Conservation (phyloP, 495 filamentous ascomycete genomes). For the Terfezia claveryi region DNA sequence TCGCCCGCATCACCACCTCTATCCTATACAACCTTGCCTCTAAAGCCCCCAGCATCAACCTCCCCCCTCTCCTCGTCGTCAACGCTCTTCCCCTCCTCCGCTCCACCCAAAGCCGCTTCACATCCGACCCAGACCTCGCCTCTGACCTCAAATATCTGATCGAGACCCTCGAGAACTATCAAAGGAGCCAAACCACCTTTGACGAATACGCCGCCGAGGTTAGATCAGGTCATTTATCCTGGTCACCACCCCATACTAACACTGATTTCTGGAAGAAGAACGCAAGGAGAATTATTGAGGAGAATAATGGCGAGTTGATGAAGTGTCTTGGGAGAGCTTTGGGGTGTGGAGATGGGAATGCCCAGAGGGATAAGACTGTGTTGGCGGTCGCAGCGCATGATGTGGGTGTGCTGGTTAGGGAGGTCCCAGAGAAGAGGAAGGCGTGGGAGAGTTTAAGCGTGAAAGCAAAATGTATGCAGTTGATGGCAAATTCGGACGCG, state of each 20-base stretch:
- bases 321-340: constrained; percentile 76
- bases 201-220: constrained; percentile 88
- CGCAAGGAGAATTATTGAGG: constrained; percentile 74
- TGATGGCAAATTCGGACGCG: constrained; percentile 83
- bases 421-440: constrained; percentile 62
- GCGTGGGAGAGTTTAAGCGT: constrained; percentile 78
- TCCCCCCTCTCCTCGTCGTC: constrained; percentile 39
- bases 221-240: constrained; percentile 69
- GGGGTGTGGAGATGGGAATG: constrained; percentile 12
- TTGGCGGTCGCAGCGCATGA: constrained; percentile 92
- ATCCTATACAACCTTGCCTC: constrained; percentile 65
- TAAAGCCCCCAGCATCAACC: constrained; percentile 36
- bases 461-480: constrained; percentile 79
- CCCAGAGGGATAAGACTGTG: constrained; percentile 70
- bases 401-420: constrained; percentile 67
- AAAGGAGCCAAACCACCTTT: constrained; percentile 89
- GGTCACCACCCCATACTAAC: constrained; percentile 88
- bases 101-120: constrained; percentile 60
- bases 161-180: constrained; percentile 74
- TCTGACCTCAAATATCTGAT: constrained; percentile 60
- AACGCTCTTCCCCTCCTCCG: constrained; percentile 44
- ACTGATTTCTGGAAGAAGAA: constrained; percentile 86
- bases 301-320: constrained; percentile 53
- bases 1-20: constrained; percentile 71
- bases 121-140: constrained; percentile 70